phyloP scores from a whole-genome alignment of 2,329 filamentous ascomycete genomes.

The Fusarium dimerum region DNA sequence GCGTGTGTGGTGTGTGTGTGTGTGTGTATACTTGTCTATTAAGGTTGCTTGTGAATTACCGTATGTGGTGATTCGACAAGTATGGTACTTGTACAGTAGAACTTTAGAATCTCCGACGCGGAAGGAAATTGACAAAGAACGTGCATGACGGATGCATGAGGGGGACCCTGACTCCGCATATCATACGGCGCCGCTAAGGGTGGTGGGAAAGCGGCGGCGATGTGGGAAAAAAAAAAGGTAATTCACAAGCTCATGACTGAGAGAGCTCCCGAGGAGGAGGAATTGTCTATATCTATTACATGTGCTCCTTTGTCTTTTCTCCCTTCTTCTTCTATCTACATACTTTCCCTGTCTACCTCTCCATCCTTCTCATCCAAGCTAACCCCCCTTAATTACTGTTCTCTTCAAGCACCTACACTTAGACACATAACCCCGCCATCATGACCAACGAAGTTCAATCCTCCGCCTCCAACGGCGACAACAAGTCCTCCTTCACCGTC shows the following conservation, averaged over 20 bases:
- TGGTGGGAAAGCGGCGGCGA: not conserved
- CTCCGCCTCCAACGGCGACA: slow-evolving; percentile 33
- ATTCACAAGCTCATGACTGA: no score
- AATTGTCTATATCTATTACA: no score
- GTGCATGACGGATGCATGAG: slow-evolving; percentile 9
- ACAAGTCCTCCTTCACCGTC: slow-evolving; percentile 70
- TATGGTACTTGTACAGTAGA: no score
- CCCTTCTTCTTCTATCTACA: no score
- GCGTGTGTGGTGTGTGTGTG: not conserved
- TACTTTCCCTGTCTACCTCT: no score
- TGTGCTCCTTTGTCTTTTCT: no score
- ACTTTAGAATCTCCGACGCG: no score
- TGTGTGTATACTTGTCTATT: not conserved
- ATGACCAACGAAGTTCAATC: slow-evolving; percentile 38
- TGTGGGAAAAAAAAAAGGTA: no score
- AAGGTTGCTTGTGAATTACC: no score
- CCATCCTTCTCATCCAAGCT: no score
- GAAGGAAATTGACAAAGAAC: not conserved
- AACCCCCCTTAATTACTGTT: not conserved
- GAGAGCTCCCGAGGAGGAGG: no score
- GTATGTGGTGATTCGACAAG: no score
- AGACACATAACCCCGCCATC: slow-evolving; percentile 1
- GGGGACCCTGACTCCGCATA: slow-evolving; percentile 14
- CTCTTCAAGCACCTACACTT: not conserved
- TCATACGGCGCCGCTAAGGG: slow-evolving; percentile 16